These are phyloP conservation scores for Astragalus membranaceus DNA, from an alignment of 306 rosid genomes.

Conservation along the genomic window DNA sequence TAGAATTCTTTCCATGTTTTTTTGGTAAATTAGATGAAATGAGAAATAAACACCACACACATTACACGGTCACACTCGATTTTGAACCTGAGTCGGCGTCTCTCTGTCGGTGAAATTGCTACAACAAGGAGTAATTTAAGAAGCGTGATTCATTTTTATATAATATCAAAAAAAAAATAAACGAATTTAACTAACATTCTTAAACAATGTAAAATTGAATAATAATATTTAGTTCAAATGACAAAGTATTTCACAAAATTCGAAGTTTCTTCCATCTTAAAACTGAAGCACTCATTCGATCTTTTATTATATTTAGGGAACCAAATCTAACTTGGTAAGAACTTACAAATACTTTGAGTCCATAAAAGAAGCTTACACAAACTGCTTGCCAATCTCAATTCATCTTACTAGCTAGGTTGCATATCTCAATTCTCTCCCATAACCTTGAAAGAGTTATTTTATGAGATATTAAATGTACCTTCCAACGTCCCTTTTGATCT, in stretches of 20 bases:
- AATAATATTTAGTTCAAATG: too few relatives aligned
- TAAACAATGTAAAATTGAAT: too few relatives aligned
- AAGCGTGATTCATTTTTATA: too few relatives aligned
- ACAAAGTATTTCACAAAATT: background rate
- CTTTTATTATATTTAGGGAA: background rate
- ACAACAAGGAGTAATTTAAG: too few relatives aligned
- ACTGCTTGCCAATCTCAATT: background rate
- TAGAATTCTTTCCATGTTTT: too few relatives aligned
- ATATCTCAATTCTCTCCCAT: background rate
- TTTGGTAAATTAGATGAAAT: too few relatives aligned
- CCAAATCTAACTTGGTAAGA: background rate
- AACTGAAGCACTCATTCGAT: background rate
- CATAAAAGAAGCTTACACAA: background rate
- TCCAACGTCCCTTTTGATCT: slow-evolving; percentile 14
- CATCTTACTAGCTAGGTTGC: background rate
- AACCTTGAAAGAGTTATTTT: background rate
- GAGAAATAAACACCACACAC: too few relatives aligned
- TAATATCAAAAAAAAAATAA: too few relatives aligned
- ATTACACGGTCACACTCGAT: too few relatives aligned
- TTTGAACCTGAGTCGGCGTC: too few relatives aligned
- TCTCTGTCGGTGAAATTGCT: too few relatives aligned
- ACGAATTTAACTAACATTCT: too few relatives aligned
- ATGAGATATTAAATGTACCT: slow-evolving; percentile 11
- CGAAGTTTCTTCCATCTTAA: background rate
- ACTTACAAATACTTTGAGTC: background rate